phyloP scores from a whole-genome alignment of 2,329 filamentous ascomycete species.

The Penicillium janthinellum region DNA sequence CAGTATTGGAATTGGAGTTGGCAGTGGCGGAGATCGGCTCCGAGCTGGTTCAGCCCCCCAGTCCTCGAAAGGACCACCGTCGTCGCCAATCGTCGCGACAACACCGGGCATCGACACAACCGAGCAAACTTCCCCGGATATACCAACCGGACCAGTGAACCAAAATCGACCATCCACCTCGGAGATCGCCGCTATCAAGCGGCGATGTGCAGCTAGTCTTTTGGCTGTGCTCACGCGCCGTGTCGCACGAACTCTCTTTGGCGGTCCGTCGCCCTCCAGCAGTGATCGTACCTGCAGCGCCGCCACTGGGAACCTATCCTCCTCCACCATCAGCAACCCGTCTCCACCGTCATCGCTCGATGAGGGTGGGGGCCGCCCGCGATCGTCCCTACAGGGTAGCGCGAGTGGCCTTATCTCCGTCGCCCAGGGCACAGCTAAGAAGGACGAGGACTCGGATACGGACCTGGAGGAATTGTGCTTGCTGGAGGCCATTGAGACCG shows the following conservation, averaged over 20 bases:
- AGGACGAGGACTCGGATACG: constrained; percentile 22
- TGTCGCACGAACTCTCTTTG: constrained; percentile 50
- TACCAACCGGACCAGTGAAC: constrained; percentile 17
- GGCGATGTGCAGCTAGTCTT: constrained; percentile 47
- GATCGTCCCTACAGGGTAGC: constrained; percentile 7
- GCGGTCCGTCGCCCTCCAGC: constrained; percentile 25
- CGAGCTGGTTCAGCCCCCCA: neutral
- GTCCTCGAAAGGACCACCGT: neutral
- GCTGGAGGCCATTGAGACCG: constrained; percentile 61
- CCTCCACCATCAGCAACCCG: constrained; percentile 18
- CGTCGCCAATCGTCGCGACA: neutral
- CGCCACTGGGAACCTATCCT: constrained; percentile 18
- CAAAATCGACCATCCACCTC: constrained; percentile 25
- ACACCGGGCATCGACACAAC: constrained; percentile 1
- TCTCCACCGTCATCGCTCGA: constrained; percentile 18
- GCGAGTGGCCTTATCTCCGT: constrained; percentile 4
- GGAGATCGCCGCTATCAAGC: constrained; percentile 46
- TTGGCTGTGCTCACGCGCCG: constrained; percentile 46
- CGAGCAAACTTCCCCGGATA: neutral
- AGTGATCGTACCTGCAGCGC: constrained; percentile 29
- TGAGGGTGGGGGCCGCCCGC: constrained; percentile 8
- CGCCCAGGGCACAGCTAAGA: constrained; percentile 11
- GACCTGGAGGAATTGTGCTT: constrained; percentile 53
- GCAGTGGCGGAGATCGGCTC: constrained; percentile 11
- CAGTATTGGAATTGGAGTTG: neutral